Percentiles rank a stretch among this genome's conserved stretches.
These are phyloP conservation scores for Penicillium sp. DNA, from an alignment of 2,329 filamentous ascomycete genomes.

Conservation along the genomic window DNA sequence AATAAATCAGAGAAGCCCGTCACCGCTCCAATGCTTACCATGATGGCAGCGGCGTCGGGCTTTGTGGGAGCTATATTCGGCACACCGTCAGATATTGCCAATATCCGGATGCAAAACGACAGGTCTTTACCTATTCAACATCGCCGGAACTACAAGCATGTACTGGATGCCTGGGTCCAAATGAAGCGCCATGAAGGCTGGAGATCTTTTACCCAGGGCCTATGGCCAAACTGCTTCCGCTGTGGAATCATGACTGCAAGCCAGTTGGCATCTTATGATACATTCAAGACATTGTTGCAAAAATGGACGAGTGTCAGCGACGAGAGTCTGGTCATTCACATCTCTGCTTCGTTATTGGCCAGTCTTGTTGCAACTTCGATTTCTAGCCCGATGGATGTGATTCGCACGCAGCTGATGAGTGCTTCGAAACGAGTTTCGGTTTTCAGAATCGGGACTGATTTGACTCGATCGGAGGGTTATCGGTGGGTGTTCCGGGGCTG, in stretches of 20 bases:
- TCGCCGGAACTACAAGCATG: conserved; percentile 31
- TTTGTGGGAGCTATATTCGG: conserved; percentile 34
- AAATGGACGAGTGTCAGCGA: conserved; percentile 66
- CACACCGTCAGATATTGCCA: conserved; percentile 34
- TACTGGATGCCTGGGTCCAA: conserved; percentile 34
- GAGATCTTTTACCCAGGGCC: conserved; percentile 29
- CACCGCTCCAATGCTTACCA: conserved; percentile 21
- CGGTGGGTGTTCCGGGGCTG: conserved; percentile 90
- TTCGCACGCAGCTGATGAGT: conserved; percentile 85
- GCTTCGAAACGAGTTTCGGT: conserved; percentile 58
- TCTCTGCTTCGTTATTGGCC: conserved; percentile 76
- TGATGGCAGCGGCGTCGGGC: conserved; percentile 27
- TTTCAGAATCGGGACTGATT: conserved; percentile 66
- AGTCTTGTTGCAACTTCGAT: conserved; percentile 85
- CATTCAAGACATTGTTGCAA: conserved; percentile 75
- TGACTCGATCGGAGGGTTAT: conserved; percentile 73
- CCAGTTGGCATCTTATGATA: conserved; percentile 84
- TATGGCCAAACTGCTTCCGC: conserved; percentile 79
- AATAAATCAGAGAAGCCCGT: conserved; percentile 16
- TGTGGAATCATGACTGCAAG: conserved; percentile 87
- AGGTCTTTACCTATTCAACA: conserved; percentile 25
- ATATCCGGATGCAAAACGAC: conserved; percentile 38
- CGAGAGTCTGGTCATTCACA: conserved; percentile 77
- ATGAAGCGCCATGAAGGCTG: conserved; percentile 33
- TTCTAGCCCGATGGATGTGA: conserved; percentile 83